Base-by-base conservation (phyloP, 805 yeast genomes). In the Yarrowia porcina region DNA sequence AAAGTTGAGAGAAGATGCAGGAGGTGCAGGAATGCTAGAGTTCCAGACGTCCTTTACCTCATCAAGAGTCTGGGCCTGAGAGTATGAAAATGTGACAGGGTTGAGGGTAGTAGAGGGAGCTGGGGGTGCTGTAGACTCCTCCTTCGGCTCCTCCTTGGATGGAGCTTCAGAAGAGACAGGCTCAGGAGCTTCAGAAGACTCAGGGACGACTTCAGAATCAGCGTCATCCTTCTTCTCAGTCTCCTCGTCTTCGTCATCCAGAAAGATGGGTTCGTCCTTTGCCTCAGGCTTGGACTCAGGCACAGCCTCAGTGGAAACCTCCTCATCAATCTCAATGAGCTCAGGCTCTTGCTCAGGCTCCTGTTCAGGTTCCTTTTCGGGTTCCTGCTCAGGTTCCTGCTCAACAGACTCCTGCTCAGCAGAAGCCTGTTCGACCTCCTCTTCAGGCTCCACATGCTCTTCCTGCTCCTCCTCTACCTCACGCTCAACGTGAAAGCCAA, bases 21-120 rank as follows among this genome's bases (percentile, higher is more conserved):
- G 44, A 25, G 42, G 13, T 1, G 33, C 33, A 13, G 42, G 44
- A 6, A 13, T 52, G n/a, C 13, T 18, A 9, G 44, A 23, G 5
- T 42, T 44, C 59, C 59, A 52, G 18, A 52, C 59, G 15, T 35
- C 23, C 44, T 52, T 52, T 18, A 52, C 44, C 17, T 52, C 59
- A 3, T 52, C 59, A 9, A 52, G 59, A 7, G 25, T 52, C 21
- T 36, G 59, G 8, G 59, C 59, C 17, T 52, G 59, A 3, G 59
- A 35, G 33, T 52, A 52, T 2, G 59, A 52, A 13, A 52, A 52
- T 4, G 59, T 52, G 18, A 21, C 44, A 1, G 42, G 44, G 25
- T 52, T 52, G 42, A 52, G 21, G 0, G 47, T 42, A 9, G 11
- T 21, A 10, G 41, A 18, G 21, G 41, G 41, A 7, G 10, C 11